phyloP scores from a whole-genome alignment of 805 yeast genomes.

The Wilhelminamyces savonicus region DNA sequence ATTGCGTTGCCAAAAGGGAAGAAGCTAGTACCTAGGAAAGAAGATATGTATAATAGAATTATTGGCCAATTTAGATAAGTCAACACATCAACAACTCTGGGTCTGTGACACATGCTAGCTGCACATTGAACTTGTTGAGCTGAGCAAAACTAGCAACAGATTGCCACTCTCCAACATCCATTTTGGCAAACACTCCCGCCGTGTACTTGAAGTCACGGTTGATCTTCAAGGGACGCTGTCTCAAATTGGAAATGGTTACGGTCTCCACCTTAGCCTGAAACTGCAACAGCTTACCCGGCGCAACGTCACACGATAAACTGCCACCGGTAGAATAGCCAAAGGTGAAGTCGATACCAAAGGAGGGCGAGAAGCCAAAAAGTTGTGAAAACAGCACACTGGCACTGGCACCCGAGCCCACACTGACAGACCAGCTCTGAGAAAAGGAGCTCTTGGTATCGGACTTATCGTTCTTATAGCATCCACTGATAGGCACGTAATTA shows the following conservation, averaged over 20 bases:
- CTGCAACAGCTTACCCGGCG: constrained; percentile 7
- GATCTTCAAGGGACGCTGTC: constrained; percentile 3
- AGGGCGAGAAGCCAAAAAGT: constrained; percentile 4
- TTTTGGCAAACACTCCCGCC: not conserved
- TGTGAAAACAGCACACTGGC: constrained; percentile 4
- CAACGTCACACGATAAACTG: constrained; percentile 5
- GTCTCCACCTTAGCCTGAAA: constrained; percentile 4
- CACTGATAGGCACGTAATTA: constrained; percentile 7
- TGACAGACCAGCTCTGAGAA: constrained; percentile 7
- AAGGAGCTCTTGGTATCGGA: constrained; percentile 5
- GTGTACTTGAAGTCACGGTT: constrained; percentile 1
- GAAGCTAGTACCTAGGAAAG: too few relatives aligned
- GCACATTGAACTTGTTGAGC: constrained; percentile 4
- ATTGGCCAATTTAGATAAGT: not conserved
- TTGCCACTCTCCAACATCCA: constrained; percentile 10
- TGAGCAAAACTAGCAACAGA: constrained; percentile 1
- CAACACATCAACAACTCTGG: not conserved
- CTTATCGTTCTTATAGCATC: constrained; percentile 5
- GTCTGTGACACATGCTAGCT: constrained; percentile 11
- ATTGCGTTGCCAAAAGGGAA: constrained; percentile 45
- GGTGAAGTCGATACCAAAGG: constrained; percentile 2
- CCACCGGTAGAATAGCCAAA: constrained; percentile 4
- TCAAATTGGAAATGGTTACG: constrained; percentile 4
- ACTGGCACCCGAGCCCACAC: constrained; percentile 4
- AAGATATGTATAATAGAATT: constrained; percentile 1